A percentile compares a stretch with the other conserved stretches of the same genome.
phyloP scores from a whole-genome alignment of 768 basidiomycete genomes.

The Kwoniella europaea region DNA sequence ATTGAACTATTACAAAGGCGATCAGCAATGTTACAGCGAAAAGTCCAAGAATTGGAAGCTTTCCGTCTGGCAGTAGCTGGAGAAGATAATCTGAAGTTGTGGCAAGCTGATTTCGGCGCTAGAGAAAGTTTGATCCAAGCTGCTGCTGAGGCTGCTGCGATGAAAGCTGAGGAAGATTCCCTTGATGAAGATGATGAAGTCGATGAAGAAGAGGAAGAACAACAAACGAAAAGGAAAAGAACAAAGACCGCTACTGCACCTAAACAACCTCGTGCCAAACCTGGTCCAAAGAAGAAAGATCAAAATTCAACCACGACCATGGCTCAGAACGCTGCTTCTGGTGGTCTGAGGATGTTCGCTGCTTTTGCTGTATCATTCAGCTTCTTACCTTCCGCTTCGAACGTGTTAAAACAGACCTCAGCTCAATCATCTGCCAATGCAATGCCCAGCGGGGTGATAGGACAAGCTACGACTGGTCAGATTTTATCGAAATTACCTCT shows the following conservation, averaged over 20 bases:
- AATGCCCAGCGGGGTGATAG: slow-evolving; percentile 4
- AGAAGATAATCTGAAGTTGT: slow-evolving; percentile 32
- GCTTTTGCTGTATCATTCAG: slow-evolving; percentile 53
- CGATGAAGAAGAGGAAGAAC: slow-evolving; percentile 43
- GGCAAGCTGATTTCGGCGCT: slow-evolving; percentile 40
- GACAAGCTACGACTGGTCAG: slow-evolving; percentile 32
- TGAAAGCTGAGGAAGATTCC: slow-evolving; percentile 24
- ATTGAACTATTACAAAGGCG: slow-evolving; percentile 51
- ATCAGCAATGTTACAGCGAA: slow-evolving; percentile 38
- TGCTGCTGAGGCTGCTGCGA: slow-evolving; percentile 15
- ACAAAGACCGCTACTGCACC: slow-evolving; percentile 16
- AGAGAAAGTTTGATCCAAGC: slow-evolving; percentile 34
- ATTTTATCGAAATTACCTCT: slow-evolving; percentile 44
- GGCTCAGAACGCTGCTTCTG: slow-evolving; percentile 11
- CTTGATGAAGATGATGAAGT: slow-evolving; percentile 29
- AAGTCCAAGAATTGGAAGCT: slow-evolving; percentile 45
- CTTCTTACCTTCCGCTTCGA: slow-evolving; percentile 47
- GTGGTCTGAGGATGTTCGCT: slow-evolving; percentile 43
- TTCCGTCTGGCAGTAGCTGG: slow-evolving; percentile 43
- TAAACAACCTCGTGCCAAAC: slow-evolving; percentile 18
- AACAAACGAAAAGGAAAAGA: slow-evolving; percentile 38
- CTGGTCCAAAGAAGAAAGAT: slow-evolving; percentile 26
- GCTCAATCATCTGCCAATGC: slow-evolving; percentile 15
- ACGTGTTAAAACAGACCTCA: slow-evolving; percentile 25
- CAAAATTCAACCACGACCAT: slow-evolving; percentile 12